Evolutionary conservation across 306 rosid species (phyloP).

Genomic region (Ormosia emarginata): DNA sequence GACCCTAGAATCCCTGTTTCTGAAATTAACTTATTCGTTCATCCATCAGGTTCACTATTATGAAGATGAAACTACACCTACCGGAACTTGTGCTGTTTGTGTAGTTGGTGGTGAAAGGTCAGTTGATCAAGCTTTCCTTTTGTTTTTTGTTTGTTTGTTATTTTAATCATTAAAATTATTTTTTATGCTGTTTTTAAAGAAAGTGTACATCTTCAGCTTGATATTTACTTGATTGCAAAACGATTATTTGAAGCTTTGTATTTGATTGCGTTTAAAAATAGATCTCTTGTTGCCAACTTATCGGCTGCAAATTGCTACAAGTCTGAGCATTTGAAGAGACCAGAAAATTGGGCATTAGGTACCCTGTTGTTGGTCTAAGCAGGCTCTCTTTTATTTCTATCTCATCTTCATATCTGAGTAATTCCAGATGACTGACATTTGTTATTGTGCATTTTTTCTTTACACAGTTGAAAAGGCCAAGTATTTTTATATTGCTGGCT

Average conservation of each 20-base stretch:
- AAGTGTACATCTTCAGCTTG: neutral
- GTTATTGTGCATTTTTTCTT: constrained; percentile 1
- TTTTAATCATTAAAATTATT: neutral
- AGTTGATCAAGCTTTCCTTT: neutral
- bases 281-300: constrained; percentile 84
- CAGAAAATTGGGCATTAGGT: constrained; percentile 89
- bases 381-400: neutral
- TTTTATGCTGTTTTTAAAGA: neutral
- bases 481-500: constrained; percentile 81
- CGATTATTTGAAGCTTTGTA: constrained; percentile 4
- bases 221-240: constrained; percentile 1
- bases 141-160: neutral
- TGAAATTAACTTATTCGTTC: neutral
- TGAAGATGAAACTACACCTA: constrained; percentile 72
- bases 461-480: constrained; percentile 81
- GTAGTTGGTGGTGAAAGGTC: constrained; percentile 79
- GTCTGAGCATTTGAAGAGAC: constrained; percentile 69
- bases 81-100: constrained; percentile 91
- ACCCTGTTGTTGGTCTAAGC: constrained; percentile 4
- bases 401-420: neutral
- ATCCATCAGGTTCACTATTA: constrained; percentile 66
- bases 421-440: neutral
- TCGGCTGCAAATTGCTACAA: constrained; percentile 91
- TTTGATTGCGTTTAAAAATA: constrained; percentile 11
- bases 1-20: neutral